Evolutionary conservation across 2,329 filamentous ascomycete species (phyloP).

Genomic region (Bipolaris victoriae): DNA sequence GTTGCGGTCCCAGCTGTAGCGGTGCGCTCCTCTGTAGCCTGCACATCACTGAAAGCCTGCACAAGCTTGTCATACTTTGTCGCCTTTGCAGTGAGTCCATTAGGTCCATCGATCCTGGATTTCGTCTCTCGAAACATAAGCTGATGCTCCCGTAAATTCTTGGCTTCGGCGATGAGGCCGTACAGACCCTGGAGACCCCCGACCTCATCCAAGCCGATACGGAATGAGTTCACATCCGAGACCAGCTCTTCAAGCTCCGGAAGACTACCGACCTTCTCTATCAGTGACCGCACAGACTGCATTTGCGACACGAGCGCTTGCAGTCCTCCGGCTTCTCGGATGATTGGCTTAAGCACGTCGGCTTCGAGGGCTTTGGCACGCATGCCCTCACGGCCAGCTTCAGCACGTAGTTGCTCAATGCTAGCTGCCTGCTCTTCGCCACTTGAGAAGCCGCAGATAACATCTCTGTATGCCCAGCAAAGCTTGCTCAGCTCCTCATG

Average conservation of each 20-base stretch:
- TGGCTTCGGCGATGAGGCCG: conserved; percentile 14
- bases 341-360: conserved; percentile 19
- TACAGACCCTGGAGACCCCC: conserved; percentile 15
- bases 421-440: conserved; percentile 3
- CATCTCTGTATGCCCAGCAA: conserved; percentile 16
- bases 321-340: conserved; percentile 23
- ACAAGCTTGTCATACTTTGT: conserved; percentile 21
- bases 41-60: conserved; percentile 11
- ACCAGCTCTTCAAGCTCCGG: conserved; percentile 20
- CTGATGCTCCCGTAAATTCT: conserved; percentile 9
- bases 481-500: conserved; percentile 17
- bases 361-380: conserved; percentile 26
- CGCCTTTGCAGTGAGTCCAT: conserved; percentile 14
- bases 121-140: conserved; percentile 6
- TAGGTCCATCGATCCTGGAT: not conserved
- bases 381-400: conserved; percentile 22
- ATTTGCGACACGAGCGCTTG: conserved; percentile 17
- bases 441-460: conserved; percentile 16
- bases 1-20: not conserved
- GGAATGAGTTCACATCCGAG: conserved; percentile 14
- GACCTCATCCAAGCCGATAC: conserved; percentile 15
- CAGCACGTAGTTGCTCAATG: conserved; percentile 22
- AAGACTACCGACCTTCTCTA: conserved; percentile 18
- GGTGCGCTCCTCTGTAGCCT: not conserved
- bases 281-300: conserved; percentile 12